A percentile compares a stretch with the other conserved stretches of the same genome.
These are phyloP conservation scores for Myochromella boudieri DNA, from an alignment of 768 basidiomycete genomes.

Conservation along the genomic window DNA sequence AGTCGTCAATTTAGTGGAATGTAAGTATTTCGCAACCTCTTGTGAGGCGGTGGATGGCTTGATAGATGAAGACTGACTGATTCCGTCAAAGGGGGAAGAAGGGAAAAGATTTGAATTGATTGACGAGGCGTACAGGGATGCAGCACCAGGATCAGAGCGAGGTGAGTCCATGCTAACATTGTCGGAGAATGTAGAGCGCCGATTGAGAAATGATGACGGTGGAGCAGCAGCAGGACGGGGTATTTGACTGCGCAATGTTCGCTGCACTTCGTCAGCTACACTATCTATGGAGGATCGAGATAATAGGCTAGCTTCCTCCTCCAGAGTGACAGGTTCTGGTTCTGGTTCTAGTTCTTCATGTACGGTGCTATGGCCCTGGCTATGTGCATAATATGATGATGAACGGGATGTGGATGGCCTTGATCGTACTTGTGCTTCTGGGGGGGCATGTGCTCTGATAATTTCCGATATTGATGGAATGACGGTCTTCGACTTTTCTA, in stretches of 20 bases:
- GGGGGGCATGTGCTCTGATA: conserved; percentile 77
- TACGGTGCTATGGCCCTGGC: conserved; percentile 44
- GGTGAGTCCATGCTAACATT: conserved; percentile 54
- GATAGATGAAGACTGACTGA: conserved; percentile 38
- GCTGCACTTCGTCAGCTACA: conserved; percentile 78
- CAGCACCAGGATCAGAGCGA: conserved; percentile 51
- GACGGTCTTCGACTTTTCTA: conserved; percentile 43
- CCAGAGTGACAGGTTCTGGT: conserved; percentile 43
- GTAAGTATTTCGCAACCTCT: conserved; percentile 82
- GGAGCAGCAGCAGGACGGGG: conserved; percentile 30
- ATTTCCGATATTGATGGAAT: conserved; percentile 88
- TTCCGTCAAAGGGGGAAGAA: conserved; percentile 46
- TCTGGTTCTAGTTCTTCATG: conserved; percentile 59
- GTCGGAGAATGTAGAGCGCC: conserved; percentile 58
- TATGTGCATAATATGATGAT: conserved; percentile 48
- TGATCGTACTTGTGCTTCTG: conserved; percentile 48
- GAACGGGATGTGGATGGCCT: conserved; percentile 43
- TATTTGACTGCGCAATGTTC: conserved; percentile 63
- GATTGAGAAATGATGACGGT: conserved; percentile 44
- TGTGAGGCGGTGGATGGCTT: conserved; percentile 56
- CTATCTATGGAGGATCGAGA: conserved; percentile 88
- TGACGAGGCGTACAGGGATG: conserved; percentile 53
- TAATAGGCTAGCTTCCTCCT: conserved; percentile 63
- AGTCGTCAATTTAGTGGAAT: conserved; percentile 83
- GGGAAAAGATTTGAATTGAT: conserved; percentile 44